Evolutionary conservation across 2,329 filamentous ascomycete genomes (phyloP).

Genomic region (Botrytis elliptica): DNA sequence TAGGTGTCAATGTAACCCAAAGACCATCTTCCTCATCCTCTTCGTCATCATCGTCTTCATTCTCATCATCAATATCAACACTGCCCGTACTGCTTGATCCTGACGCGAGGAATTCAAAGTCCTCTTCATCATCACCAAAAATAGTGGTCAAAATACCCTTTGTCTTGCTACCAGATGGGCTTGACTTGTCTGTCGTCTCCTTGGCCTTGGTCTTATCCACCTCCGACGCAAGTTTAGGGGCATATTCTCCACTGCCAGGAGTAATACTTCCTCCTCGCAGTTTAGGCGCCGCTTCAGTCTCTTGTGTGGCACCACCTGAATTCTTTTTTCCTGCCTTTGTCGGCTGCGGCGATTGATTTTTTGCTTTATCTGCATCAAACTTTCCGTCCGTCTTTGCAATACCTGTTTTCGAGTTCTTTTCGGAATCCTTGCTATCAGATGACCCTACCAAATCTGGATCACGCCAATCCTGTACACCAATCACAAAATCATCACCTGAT

Average conservation of each 20-base stretch:
- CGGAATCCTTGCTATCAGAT: conserved; percentile 32
- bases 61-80: conserved; percentile 31
- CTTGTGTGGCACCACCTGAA: conserved; percentile 34
- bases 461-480: conserved; percentile 84
- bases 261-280: conserved; percentile 66
- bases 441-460: conserved; percentile 68
- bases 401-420: conserved; percentile 35
- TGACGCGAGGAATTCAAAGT: conserved; percentile 37
- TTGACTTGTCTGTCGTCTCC: conserved; percentile 23
- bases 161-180: conserved; percentile 28
- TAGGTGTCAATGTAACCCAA: conserved; percentile 95
- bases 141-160: conserved; percentile 50
- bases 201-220: conserved; percentile 34
- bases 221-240: conserved; percentile 26
- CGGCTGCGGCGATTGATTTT: conserved; percentile 24
- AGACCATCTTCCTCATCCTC: conserved; percentile 68
- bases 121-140: conserved; percentile 48
- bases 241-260: conserved; percentile 71
- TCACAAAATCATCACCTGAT: conserved; percentile 66
- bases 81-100: conserved; percentile 21
- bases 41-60: conserved; percentile 43
- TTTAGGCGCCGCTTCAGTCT: conserved; percentile 37
- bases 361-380: conserved; percentile 32
- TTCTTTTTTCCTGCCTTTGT: conserved; percentile 34
- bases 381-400: conserved; percentile 35